These are phyloP conservation scores for Fraxinus sp. DNA, from an alignment of 305 asterid genomes.

Conservation along the genomic window DNA sequence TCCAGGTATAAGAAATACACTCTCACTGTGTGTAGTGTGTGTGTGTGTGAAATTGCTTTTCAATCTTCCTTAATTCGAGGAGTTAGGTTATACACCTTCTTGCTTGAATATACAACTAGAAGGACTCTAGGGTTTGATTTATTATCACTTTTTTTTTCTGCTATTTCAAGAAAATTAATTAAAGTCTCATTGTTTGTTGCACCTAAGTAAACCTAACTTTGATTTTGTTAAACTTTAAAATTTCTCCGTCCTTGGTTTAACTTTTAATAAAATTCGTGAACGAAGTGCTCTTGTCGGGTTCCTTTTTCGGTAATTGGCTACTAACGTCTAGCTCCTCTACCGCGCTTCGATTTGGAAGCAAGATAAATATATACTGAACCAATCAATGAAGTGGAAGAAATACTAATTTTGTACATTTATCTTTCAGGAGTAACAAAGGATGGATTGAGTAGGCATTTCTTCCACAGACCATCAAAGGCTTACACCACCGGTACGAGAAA, in stretches of 20 bases:
- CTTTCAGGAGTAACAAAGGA: slow-evolving; percentile 82
- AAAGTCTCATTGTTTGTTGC: slow-evolving; percentile 33
- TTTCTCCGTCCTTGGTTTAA: not conserved
- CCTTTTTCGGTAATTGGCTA: not conserved
- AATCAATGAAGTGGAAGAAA: not conserved
- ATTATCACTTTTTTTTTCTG: not conserved
- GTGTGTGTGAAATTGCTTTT: not conserved
- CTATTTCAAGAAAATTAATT: slow-evolving; percentile 11
- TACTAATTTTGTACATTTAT: not conserved
- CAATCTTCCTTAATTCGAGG: slow-evolving; percentile 28
- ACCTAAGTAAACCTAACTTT: slow-evolving; percentile 60
- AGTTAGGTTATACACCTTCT: slow-evolving; percentile 40
- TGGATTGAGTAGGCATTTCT: slow-evolving; percentile 89
- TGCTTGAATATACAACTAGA: slow-evolving; percentile 17
- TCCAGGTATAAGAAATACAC: slow-evolving; percentile 55
- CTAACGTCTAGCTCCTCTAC: not conserved
- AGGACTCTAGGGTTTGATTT: slow-evolving; percentile 42
- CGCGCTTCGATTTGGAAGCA: not conserved
- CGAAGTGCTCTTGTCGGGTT: not conserved
- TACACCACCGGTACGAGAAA: slow-evolving; percentile 97
- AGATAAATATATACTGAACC: not conserved
- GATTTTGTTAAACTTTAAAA: slow-evolving; percentile 20
- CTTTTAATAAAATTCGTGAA: not conserved
- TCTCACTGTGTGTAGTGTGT: not conserved
- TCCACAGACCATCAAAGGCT: slow-evolving; percentile 97